Percentiles rank a stretch among this genome's conserved stretches.
These are phyloP conservation scores for Neurospora terricola DNA, from an alignment of 495 filamentous ascomycete genomes.

Conservation along the genomic window DNA sequence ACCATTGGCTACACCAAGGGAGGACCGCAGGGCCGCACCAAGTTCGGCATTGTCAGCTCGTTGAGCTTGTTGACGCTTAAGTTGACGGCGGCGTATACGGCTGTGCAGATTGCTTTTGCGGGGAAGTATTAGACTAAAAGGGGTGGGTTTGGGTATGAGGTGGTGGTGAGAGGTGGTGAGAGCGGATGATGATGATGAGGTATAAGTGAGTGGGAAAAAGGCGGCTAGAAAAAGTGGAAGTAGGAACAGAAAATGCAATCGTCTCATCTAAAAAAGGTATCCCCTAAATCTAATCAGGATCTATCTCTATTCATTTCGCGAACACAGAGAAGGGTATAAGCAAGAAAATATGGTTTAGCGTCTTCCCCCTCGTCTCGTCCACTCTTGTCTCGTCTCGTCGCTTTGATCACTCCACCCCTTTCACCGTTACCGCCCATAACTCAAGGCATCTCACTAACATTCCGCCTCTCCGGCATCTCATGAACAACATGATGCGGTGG, in stretches of 20 bases:
- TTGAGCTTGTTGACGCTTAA: constrained; percentile 19
- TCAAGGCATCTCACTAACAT: not conserved
- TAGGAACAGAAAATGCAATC: not conserved
- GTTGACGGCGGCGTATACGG: constrained; percentile 23
- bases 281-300: too few relatives aligned
- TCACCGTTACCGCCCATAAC: not conserved
- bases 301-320: too few relatives aligned
- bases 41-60: constrained; percentile 12
- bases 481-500: not conserved
- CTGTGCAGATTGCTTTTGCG: constrained; percentile 16
- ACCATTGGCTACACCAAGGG: constrained; percentile 47
- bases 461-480: not conserved
- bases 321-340: too few relatives aligned
- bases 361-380: not conserved
- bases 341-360: too few relatives aligned
- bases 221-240: not conserved
- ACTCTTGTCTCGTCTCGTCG: too few relatives aligned
- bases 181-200: too few relatives aligned
- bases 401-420: not conserved
- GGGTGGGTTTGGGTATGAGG: not conserved
- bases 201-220: not conserved
- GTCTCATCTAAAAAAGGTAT: too few relatives aligned
- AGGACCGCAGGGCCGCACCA: constrained; percentile 24
- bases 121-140: constrained; percentile 10
- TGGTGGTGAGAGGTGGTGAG: too few relatives aligned